Conservation (phyloP, 768 basidiomycete genomes). For the Tricholoma flavovirens region DNA sequence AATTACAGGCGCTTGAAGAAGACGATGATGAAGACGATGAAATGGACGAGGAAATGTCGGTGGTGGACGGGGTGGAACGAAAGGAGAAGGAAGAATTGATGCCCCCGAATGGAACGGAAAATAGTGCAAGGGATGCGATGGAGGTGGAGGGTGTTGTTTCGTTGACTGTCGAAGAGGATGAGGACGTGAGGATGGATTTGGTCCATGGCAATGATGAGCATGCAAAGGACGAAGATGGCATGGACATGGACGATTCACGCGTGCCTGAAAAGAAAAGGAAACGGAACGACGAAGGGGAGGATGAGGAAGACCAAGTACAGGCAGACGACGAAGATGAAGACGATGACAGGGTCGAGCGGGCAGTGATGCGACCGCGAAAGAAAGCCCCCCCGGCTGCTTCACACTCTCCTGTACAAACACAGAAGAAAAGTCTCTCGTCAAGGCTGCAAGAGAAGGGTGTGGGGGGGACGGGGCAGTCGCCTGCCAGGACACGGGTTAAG, state of each 20-base stretch:
- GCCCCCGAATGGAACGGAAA: conserved; percentile 24
- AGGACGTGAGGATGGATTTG: conserved; percentile 6
- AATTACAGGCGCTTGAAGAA: conserved; percentile 18
- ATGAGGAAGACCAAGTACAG: conserved; percentile 1
- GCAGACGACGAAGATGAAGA: conserved; percentile 7
- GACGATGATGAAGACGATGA: conserved; percentile 13
- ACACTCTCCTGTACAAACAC: conserved; percentile 3
- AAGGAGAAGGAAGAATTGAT: conserved; percentile 6
- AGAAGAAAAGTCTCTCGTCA: conserved; percentile 11
- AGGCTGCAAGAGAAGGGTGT: conserved; percentile 14
- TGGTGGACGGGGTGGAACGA: conserved; percentile 2
- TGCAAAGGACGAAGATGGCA: neutral
- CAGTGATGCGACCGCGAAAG: conserved; percentile 2
- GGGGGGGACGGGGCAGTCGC: conserved; percentile 5
- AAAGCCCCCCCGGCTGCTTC: neutral
- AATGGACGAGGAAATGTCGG: conserved; percentile 11
- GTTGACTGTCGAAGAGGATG: conserved; percentile 7
- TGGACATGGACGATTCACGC: conserved; percentile 1
- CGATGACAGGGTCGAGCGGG: conserved; percentile 2
- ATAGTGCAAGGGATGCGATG: conserved; percentile 20
- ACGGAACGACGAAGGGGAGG: neutral
- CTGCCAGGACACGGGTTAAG: conserved; percentile 16
- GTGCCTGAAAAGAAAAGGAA: neutral
- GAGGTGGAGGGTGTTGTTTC: conserved; percentile 23
- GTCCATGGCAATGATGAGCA: conserved; percentile 4